Base-by-base conservation (phyloP, 192 early-diverging fungal genomes). In the Obelidium mucronatum region DNA sequence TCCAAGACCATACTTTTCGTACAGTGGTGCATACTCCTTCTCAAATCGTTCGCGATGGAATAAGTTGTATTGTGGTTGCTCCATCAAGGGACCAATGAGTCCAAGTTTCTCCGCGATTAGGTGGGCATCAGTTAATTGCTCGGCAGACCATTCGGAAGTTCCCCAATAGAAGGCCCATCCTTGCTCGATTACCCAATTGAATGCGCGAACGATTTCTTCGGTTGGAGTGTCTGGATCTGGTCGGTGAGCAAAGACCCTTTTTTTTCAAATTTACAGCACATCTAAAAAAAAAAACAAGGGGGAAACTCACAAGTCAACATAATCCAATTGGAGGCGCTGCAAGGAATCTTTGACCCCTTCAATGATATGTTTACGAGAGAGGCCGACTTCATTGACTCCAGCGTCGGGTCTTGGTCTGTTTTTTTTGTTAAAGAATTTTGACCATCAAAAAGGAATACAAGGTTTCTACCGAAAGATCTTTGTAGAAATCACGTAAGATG, bases 61-160 rank as follows among this genome's bases (percentile, higher is more conserved):
- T 90, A 94, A 91, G 80, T 94, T 94, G 82, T 95, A 95, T 76
- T 95, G 93, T 40, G 91, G 89, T 80, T 94, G 90, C 78, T 92
- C 85, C 72, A 74, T 74, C 15, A 74, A 40, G 19, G 72, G 72
- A 17, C 72, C 59, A 92, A 93, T 39, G 82, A 87, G 67, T 91
- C 85, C 84, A 28, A 96, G 73, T 35, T 82, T 74, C 22, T 90
- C 83, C 3, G 94, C 94, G 11, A 94, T 81, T 53, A 81, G 77
- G 58, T 90, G 85, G 15, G 94, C 94, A 68, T 96, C 92, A 0
- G 80, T 83, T 64, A 95, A 86, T 73, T 93, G 88, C 76, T 92
- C 86, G 3, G 92, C 86, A 42, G 86, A 87, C 94, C 94, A 96
- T 81, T 96, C 94, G 35, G 85, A 87, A 1, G 93, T 93, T 44